Evolutionary conservation across 768 basidiomycete species (phyloP).

Genomic region (Tylopilus cervinicoccineus): DNA sequence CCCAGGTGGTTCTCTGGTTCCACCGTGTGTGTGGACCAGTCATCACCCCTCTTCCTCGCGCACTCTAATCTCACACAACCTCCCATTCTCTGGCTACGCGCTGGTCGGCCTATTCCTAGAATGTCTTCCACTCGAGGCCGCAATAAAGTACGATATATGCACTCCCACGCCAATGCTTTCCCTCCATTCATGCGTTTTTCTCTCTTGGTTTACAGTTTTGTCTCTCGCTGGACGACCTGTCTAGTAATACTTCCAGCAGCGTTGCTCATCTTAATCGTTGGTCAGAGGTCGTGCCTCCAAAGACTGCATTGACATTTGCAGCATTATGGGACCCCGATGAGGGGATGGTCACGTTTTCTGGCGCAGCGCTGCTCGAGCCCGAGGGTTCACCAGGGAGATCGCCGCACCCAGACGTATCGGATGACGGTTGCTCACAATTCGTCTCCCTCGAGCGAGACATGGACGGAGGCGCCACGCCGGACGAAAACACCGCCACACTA

Average conservation of each 20-base stretch:
- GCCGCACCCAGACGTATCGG: slow-evolving; percentile 8
- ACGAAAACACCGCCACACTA: slow-evolving; percentile 24
- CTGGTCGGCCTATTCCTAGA: background rate
- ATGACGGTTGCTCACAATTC: slow-evolving; percentile 16
- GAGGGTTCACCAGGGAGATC: slow-evolving; percentile 14
- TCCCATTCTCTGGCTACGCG: background rate
- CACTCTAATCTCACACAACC: background rate
- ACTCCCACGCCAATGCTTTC: background rate
- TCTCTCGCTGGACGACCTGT: slow-evolving; percentile 21
- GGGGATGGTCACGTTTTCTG: slow-evolving; percentile 56
- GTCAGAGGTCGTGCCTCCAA: slow-evolving; percentile 56
- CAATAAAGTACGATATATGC: slow-evolving; percentile 18
- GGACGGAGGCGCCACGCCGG: slow-evolving; percentile 2
- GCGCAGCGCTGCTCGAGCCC: slow-evolving; percentile 40
- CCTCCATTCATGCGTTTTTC: background rate
- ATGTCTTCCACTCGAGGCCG: slow-evolving; percentile 19
- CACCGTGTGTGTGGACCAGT: background rate
- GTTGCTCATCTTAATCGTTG: slow-evolving; percentile 36
- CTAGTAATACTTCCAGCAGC: slow-evolving; percentile 6
- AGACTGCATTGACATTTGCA: slow-evolving; percentile 54
- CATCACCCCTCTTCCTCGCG: background rate
- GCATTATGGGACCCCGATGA: slow-evolving; percentile 57
- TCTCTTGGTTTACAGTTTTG: slow-evolving; percentile 14
- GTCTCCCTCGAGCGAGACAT: slow-evolving; percentile 13
- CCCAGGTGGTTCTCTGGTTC: background rate